Base-by-base conservation (phyloP, 495 filamentous ascomycete species). In the Xylona heveae region DNA sequence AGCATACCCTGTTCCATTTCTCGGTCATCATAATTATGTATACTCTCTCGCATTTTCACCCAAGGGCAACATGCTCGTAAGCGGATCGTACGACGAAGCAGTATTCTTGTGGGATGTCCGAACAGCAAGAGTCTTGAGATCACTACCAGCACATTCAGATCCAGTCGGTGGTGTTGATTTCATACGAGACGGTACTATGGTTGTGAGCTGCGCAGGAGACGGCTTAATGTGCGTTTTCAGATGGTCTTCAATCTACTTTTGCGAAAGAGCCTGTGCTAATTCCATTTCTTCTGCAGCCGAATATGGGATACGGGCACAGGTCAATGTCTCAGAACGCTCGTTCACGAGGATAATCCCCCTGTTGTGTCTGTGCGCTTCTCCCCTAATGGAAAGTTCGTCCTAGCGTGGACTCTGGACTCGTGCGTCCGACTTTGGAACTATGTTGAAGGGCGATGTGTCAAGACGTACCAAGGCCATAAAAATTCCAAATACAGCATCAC, bases 301-400 rank as follows among this genome's bases (percentile, higher is more conserved):
- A 71, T 97, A 33, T 97, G 88, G 88, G 88, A 97, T 45, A 92
- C 90, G 4, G 70, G 72, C 19, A 91, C 85, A 12, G 90, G 90
- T 4, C 90, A 95, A 53, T 97, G 88, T 58, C 62, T 97, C 8
- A 70, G 80, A 18, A 97, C 88, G 0, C 60, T 97, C 4, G 80
- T 97, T 4, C 80, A 94, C 59, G 88, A 94, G 54, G 90, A 95
- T 52, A 91, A 91, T 49, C 78, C 82, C 1, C 70, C 83, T 6
- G 81, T 93, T 0, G 79, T 78, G n/a, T 72, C 68, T 23, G 88
- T 93, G 19, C 72, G 74, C 41, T 97, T 95, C 54, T 75, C 74
- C 24, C 88, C 90, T 3, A 97, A 97, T 45, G 83, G 88, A 15
- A 79, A 77, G 30, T 92, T 76, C 51, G 71, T 95, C 15, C 61